Base-by-base conservation (phyloP, 2,329 filamentous ascomycete genomes). In the Pseudocercospora cruenta region DNA sequence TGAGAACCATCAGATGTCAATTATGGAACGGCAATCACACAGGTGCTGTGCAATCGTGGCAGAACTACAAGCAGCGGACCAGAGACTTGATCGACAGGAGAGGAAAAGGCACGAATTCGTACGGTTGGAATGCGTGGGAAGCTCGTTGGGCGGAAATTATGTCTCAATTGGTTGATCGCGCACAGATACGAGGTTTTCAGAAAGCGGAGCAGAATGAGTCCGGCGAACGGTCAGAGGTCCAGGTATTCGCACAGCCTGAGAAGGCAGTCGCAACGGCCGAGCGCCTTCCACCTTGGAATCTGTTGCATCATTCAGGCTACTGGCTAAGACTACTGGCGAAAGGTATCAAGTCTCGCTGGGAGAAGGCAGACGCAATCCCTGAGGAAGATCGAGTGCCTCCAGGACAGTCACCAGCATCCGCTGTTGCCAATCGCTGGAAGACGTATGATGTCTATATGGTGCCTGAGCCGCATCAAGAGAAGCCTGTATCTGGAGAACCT, bases 71-170 rank as follows among this genome's bases (percentile, higher is more conserved):
- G 67, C 86, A 89, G 63, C 87, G 90, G 63, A 88, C 94, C 69
- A 85, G 85, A 63, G 90, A 92, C 72, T 87, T 97, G 60, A 83
- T 97, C 16, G 92, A 97, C 74, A 86, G 91, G 19, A 88, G 91
- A 71, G 94, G 93, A 3, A 92, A 92, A 72, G 94, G 94, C 0
- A 93, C 92, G 2, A 87, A 88, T 33, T 96, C 92, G 70, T 98
- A 98, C 77, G 92, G 93, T 5, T 98, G 94, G 92, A 87, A 93
- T 74, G 94, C 94, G 1, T 99, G 94, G 94, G 91, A 97, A 80
- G 89, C 92, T 47, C 86, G 91, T 63, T 90, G 88, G 88, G 85
- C 87, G 16, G 81, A 82, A 67, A 79, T 85, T 28, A 89, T 90
- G 85, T 86, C 85, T 3, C 81, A 90, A 67, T 78, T 88, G 4